A percentile compares a stretch with the other conserved stretches of the same genome.
Conservation (phyloP, 2,329 filamentous ascomycete genomes). For the Alternaria burnsii region DNA sequence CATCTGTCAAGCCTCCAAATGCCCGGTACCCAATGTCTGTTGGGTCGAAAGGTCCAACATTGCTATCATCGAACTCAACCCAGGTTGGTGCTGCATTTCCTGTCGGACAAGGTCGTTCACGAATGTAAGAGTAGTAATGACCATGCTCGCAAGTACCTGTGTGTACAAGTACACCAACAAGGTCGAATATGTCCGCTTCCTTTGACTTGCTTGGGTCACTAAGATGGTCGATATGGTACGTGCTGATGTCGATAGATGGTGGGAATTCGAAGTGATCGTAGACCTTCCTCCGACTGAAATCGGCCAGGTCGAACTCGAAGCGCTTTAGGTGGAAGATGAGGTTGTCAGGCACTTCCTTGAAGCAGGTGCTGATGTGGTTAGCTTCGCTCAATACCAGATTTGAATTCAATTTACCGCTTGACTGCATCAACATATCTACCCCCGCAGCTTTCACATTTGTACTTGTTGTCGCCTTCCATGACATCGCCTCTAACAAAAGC, state of each 20-base stretch:
- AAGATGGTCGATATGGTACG: conserved; percentile 87
- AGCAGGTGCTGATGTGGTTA: conserved; percentile 70
- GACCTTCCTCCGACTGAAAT: conserved; percentile 86
- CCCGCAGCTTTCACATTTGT: conserved; percentile 92
- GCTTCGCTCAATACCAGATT: conserved; percentile 5
- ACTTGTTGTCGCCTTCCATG: conserved; percentile 98
- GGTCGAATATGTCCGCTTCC: conserved; percentile 81
- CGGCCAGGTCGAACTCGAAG: conserved; percentile 81
- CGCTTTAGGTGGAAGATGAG: conserved; percentile 94
- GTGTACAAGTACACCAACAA: conserved; percentile 95
- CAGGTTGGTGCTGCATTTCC: conserved; percentile 63
- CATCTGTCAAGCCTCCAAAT: conserved; percentile 62
- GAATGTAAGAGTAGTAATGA: conserved; percentile 96
- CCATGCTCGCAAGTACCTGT: conserved; percentile 91
- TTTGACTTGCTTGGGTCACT: conserved; percentile 66
- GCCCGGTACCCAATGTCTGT: conserved; percentile 76
- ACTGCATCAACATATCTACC: conserved; percentile 86
- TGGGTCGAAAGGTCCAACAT: conserved; percentile 78
- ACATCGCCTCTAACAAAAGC: conserved; percentile 97
- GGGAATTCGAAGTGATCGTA: conserved; percentile 96
- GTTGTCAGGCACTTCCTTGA: conserved; percentile 92
- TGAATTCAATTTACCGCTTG: conserved; percentile 67
- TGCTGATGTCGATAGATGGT: conserved; percentile 80
- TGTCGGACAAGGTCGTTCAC: conserved; percentile 71
- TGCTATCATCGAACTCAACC: conserved; percentile 96